Evolutionary conservation across 163 green algal genomes (phyloP).

Genomic region (Prototheca stagnorum): DNA sequence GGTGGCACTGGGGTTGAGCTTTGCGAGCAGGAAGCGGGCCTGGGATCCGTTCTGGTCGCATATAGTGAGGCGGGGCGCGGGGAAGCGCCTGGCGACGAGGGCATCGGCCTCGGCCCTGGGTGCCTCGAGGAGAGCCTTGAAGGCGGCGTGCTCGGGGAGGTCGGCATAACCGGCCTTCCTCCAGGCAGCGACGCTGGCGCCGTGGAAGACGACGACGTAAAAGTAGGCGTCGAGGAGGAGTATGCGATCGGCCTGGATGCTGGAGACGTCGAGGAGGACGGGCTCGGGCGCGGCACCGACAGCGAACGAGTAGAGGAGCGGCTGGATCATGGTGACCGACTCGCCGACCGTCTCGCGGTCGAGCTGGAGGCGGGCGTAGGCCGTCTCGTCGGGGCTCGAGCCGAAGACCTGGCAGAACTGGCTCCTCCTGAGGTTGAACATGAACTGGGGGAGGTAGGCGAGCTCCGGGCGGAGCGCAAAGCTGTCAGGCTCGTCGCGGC

Average conservation of each 20-base stretch:
- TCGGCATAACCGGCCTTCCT: conserved; percentile 83
- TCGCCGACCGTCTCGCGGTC: conserved; percentile 60
- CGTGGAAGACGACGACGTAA: conserved; percentile 92
- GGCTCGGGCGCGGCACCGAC: conserved; percentile 45
- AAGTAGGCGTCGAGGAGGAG: conserved; percentile 98
- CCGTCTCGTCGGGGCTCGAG: conserved; percentile 93
- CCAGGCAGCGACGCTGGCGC: conserved; percentile 84
- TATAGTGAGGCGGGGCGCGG: conserved; percentile 78
- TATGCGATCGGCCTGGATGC: conserved; percentile 78
- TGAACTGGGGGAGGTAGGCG: conserved; percentile 92
- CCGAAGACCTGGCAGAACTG: conserved; percentile 90
- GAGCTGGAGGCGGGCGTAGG: conserved; percentile 75
- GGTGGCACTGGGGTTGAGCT: conserved; percentile 86
- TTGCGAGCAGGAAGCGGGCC: conserved; percentile 88
- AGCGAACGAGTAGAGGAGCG: conserved; percentile 17
- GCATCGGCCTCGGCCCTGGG: conserved; percentile 53
- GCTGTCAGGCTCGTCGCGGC: conserved; percentile 71
- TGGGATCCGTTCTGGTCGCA: conserved; percentile 91
- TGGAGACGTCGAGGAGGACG: conserved; percentile 88
- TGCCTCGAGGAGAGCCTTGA: conserved; percentile 63
- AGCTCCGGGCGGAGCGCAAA: conserved; percentile 81
- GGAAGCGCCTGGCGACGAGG: conserved; percentile 70
- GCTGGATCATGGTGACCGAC: conserved; percentile 83
- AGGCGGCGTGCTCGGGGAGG: conserved; percentile 76
- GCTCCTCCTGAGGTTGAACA: conserved; percentile 92